Base-by-base conservation (phyloP, 345 rosid genomes). In the Linum lewisii region DNA sequence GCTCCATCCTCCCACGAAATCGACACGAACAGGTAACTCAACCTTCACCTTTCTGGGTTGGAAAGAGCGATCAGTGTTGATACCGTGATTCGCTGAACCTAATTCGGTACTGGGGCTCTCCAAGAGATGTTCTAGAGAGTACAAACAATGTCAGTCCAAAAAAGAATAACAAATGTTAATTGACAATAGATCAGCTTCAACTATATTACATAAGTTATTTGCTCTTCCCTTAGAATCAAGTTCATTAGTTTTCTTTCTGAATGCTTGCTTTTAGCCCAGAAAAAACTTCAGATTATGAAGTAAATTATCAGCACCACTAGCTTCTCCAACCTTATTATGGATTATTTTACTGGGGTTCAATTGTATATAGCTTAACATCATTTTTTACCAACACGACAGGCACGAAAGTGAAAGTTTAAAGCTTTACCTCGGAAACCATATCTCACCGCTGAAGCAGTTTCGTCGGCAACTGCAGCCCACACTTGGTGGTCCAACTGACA, bases 1-100 rank as follows among this genome's bases (percentile, higher is more conserved):
- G 62, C 97, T 93, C 99, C 97, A 93, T 55, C 99, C 95, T 51
- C 99, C 99, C 47, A 80, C 97, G 81, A 93, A 89, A 70, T 93
- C 94, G 61, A 93, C 85, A 16, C 94, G 91, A 66, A 93, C 95
- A 15, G 95, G 99, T 69, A 93, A 79, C 71, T 86, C 95, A 21
- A 87, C 83, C 66, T 81, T 85, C 50, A 80, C 78, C 58, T 55
- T 81, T 71, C 77, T 81, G 19, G 80, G 69, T 10, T 68, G 66
- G 67, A 81, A 82, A 24, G 69, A 57, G 42, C 32, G 66, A 51
- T 63, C 69, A 58, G 23, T 26, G 54, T 55, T 49, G 60, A 74
- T 60, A 50, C 65, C 73, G 65, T 55, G 71, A 69, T 23, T 24
- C 57, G 56, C 73, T 2, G 65, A 42, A 74, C 58, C 49, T 50